Conservation (phyloP, 495 filamentous ascomycete species). For the Zalerion maritima region DNA sequence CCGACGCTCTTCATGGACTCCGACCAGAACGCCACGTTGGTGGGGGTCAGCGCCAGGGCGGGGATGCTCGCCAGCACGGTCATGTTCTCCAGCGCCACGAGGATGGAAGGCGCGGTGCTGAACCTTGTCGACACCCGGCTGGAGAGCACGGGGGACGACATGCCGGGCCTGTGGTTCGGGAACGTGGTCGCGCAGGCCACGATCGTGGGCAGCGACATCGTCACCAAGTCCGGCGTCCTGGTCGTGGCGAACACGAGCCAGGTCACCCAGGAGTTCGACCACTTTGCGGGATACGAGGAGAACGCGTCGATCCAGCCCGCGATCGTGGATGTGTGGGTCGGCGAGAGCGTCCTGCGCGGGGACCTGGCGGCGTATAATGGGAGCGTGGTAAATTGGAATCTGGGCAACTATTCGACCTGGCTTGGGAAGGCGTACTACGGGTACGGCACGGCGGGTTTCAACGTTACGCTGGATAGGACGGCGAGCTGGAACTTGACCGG, state of each 20-base stretch:
- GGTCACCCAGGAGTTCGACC: constrained; percentile 8
- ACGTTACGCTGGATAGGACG: constrained; percentile 2
- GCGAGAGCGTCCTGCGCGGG: constrained; percentile 2
- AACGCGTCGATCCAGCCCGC: constrained; percentile 3
- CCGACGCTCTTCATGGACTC: constrained; percentile 5
- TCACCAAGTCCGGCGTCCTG: constrained; percentile 2
- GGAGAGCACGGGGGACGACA: neutral
- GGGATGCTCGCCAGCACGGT: constrained; percentile 4
- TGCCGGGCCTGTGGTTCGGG: constrained; percentile 7
- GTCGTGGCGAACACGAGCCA: constrained; percentile 6
- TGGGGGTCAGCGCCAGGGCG: constrained; percentile 3
- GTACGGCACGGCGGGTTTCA: constrained; percentile 3
- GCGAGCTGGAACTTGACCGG: constrained; percentile 5
- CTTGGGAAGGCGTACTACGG: constrained; percentile 4
- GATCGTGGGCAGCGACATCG: constrained; percentile 1
- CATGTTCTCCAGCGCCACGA: constrained; percentile 3
- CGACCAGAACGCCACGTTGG: neutral
- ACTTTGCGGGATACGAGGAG: constrained; percentile 5
- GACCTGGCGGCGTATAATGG: constrained; percentile 5
- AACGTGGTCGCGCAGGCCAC: constrained; percentile 4
- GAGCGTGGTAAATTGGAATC: constrained; percentile 2
- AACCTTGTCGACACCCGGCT: constrained; percentile 2
- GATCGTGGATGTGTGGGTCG: constrained; percentile 1
- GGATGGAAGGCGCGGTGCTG: constrained; percentile 2
- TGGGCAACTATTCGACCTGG: constrained; percentile 3